Base-by-base conservation (phyloP, 306 rosid genomes). In the Quercus gilva region DNA sequence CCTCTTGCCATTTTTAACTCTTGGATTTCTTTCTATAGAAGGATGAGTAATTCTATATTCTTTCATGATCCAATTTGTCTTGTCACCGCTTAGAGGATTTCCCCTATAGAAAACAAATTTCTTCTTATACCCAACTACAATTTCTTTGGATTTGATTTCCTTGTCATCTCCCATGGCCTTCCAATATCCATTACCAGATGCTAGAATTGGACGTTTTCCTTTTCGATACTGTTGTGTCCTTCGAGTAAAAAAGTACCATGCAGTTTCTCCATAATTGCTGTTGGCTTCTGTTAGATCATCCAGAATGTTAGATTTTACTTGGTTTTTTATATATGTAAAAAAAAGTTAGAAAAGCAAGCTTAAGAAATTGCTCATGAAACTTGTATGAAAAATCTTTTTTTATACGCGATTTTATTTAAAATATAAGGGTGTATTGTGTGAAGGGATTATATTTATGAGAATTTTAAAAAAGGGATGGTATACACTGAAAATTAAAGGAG, bases 11-110 rank as follows among this genome's bases (percentile, higher is more conserved):
- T 80, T 33, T 4, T 28, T 21, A 18, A 29, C 28, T 20, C 14
- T 53, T 29, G 45, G 45, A 41, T 29, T 67, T 26, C 25, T 60
- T 45, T 35, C 45, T 2, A 41, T 41, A 2, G 45, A 19, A 5
- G 61, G 76, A 29, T 69, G 28, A 7, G 19, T 35, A 2, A 81
- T 26, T 41, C 71, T 69, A 61, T 37, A 81, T 33, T 75, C 84
- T 58, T 81, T 79, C 84, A 81, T 75, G 51, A 81, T 69, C 84
- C 84, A 81, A 11, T 75, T 58, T 13, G 84, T 75, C 64, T 75
- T 81, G 19, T 26, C 14, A 20, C 80, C 84, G 53, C 58, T 81
- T 28, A 76, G 56, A 58, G 80, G 79, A 41, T 74, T 80, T 5
- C 84, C 84, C 15, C 69, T 11, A 21, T 80, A 43, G 31, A 80